phyloP scores from a whole-genome alignment of 2,329 filamentous ascomycete genomes.

The Onygenales sp. region DNA sequence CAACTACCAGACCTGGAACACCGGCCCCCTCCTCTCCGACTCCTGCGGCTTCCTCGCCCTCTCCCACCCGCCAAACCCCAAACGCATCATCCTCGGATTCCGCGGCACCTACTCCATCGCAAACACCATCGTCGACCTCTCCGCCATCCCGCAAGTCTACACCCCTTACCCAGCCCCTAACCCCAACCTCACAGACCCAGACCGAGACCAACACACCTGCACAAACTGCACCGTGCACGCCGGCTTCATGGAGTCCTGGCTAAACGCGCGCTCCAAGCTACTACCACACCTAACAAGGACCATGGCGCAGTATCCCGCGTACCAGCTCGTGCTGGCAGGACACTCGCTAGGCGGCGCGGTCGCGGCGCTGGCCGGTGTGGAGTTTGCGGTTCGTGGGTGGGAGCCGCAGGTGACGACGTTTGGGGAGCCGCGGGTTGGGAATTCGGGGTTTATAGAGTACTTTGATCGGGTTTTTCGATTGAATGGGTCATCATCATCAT shows the following conservation, averaged over 20 bases:
- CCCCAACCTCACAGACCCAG: conserved; percentile 32
- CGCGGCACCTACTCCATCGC: conserved; percentile 89
- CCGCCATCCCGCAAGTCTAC: conserved; percentile 82
- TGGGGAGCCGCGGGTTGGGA: conserved; percentile 66
- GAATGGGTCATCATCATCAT: conserved; percentile 4
- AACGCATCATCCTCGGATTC: conserved; percentile 75
- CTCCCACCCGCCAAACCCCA: conserved; percentile 54
- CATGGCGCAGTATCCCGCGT: conserved; percentile 54
- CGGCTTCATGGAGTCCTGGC: conserved; percentile 82
- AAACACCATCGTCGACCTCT: conserved; percentile 84
- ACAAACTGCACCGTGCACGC: conserved; percentile 84
- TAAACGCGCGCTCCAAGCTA: conserved; percentile 59
- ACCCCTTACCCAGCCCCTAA: conserved; percentile 61
- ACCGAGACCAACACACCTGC: conserved; percentile 43
- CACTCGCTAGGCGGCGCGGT: conserved; percentile 91
- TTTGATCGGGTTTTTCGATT: conserved; percentile 44
- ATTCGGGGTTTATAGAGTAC: conserved; percentile 43
- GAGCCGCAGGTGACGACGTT: conserved; percentile 76
- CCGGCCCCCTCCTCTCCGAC: conserved; percentile 74
- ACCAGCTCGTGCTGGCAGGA: conserved; percentile 69
- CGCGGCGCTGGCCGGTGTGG: conserved; percentile 74
- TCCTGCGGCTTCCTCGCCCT: conserved; percentile 90
- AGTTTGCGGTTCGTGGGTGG: conserved; percentile 70
- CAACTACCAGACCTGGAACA: conserved; percentile 64
- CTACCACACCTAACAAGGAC: conserved; percentile 56